Evolutionary conservation across 2,329 filamentous ascomycete species (phyloP), one percentile per base, ranked within the genome.

Genomic region (Ceratocystis alfenasii): DNA sequence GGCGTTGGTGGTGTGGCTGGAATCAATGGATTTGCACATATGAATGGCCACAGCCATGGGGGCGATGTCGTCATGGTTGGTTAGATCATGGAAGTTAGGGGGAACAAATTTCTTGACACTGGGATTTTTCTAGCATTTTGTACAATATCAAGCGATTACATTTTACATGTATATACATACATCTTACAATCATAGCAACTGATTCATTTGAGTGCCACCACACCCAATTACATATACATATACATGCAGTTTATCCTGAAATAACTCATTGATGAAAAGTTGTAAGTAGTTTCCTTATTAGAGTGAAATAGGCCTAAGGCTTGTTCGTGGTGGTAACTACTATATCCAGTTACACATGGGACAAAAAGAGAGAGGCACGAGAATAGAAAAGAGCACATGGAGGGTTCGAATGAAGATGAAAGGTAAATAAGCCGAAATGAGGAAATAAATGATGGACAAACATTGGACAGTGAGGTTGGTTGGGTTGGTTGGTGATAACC

Each of bases 51-150:
- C 41, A 25, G 46, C 6, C 36, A 55, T 20, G 66, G 57, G 12
- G 12, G 36, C 36, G 67, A 66, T 65, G 65, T 64, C 20, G 62
- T 66, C 53, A 68, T 68, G 67, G 65, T 65, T 10, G 63, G 63
- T 7, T 60, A 48, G 12, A 48, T 4, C 36, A 20, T 25, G 36
- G 44, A 4, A 28, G 25, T 4, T 22, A 2, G 41, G 15, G 20
- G 30, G 60, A 55, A 7, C 44, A 44, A 46, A 59, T 67, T 67
- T 41, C 36, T 44, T 62, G 59, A 65, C 55, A 62, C 55, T 30
- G 60, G 50, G 20, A 25, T 62, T 46, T 25, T 15, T 44, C 28
- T 3, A 64, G 36, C 48, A 50, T 63, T 36, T 63, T 63, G 61
- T 64, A 48, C 62, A 53, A 48, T 28, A 45, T 65, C 25, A n/a